phyloP scores from a whole-genome alignment of 305 asterid genomes.

The Ruellia speciosa region DNA sequence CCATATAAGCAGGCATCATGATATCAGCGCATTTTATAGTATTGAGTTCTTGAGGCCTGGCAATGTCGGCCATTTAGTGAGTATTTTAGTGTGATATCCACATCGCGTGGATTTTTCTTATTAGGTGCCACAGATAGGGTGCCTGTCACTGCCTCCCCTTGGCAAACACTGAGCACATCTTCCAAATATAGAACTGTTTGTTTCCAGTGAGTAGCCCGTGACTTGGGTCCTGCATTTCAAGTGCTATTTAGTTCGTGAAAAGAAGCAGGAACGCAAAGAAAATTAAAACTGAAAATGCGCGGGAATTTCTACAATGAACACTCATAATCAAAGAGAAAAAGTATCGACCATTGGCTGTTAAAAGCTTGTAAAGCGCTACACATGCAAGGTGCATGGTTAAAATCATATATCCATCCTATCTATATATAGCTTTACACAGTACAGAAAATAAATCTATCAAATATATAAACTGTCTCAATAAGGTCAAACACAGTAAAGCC shows the following conservation, averaged over 20 bases:
- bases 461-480: too few relatives aligned
- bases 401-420: too few relatives aligned
- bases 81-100: slow-evolving; percentile 72
- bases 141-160: slow-evolving; percentile 73
- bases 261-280: slow-evolving; percentile 1
- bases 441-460: too few relatives aligned
- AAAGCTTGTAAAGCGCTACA: too few relatives aligned
- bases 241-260: not conserved
- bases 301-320: not conserved
- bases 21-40: slow-evolving; percentile 67
- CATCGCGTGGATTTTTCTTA: slow-evolving; percentile 89
- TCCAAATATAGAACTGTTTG: slow-evolving; percentile 90
- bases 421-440: too few relatives aligned
- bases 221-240: slow-evolving; percentile 66
- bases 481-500: too few relatives aligned
- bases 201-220: slow-evolving; percentile 91
- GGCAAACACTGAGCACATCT: slow-evolving; percentile 68
- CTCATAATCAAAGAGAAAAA: too few relatives aligned
- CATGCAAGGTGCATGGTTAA: too few relatives aligned
- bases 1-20: not conserved
- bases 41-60: slow-evolving; percentile 59
- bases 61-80: slow-evolving; percentile 62
- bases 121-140: slow-evolving; percentile 71
- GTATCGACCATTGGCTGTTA: too few relatives aligned
- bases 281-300: not conserved